Base-by-base conservation (phyloP, 2,329 filamentous ascomycete species). In the Fusarium caatingaense region DNA sequence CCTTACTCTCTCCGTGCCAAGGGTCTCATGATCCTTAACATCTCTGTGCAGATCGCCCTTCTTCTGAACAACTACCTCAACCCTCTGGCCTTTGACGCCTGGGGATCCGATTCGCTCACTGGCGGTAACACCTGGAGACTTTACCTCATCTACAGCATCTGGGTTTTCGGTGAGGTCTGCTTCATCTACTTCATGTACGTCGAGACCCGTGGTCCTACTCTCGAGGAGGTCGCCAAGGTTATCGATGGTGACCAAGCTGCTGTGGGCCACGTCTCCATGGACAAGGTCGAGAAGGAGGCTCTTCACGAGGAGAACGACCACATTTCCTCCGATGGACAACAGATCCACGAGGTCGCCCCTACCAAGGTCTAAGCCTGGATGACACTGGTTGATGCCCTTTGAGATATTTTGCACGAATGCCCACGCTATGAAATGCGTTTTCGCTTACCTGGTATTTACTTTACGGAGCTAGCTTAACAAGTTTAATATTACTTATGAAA, bases 161-260 rank as follows among this genome's bases (percentile, higher is more conserved):
- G 88, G 88, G 86, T 90, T 73, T 80, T 85, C 21, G 77, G 85
- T 74, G 87, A 91, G 77, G 80, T 90, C 41, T 61, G 86, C 37
- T 89, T 91, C 70, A 88, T 91, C 37, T 90, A 85, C 79, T 88
- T 89, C 81, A 86, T 90, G 78, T 91, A 89, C 76, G 85, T 91
- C 53, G 91, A 93, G 81, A 93, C 91, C 20, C 88, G 88, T 72
- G 90, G 90, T 8, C 88, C 89, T 2, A 92, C 90, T 3, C 87
- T 93, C 1, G 91, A 92, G 76, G 75, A 78, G 58, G 69, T 76
- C 66, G 88, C 89, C 45, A 86, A 87, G 73, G 91, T 92, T 73
- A 92, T 93, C 72, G 90, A 92, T 72, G 91, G 89, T 40, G 86
- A 89, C n/a, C 84, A 89, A 16, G 82, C 63, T 1, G 55, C 86